Base-by-base conservation (phyloP, 2,329 filamentous ascomycete genomes). In the Microthyrium microscopicum region DNA sequence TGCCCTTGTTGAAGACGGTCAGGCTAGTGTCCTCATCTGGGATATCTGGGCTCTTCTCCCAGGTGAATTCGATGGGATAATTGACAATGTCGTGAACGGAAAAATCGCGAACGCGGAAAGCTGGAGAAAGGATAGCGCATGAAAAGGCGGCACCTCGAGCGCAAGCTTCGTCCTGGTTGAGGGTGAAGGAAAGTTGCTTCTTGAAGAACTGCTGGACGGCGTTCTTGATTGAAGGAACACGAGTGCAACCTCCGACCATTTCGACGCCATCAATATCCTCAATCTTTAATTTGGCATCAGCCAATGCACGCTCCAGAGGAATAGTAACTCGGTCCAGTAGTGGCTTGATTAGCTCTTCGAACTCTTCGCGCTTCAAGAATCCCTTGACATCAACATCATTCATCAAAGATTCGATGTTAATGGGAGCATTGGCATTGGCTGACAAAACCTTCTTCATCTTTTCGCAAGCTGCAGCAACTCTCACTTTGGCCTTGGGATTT, bases 381-480 rank as follows among this genome's bases (percentile, higher is more conserved):
- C 78, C 66, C 34, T 72, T 73, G 24, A 93, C 89, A 55, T 98
- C 89, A 40, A 93, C 66, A 55, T 98, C 89, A 59, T 95, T 91
- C 85, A 98, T 95, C 46, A 98, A 67, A 22, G 85, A 94, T 66
- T 98, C 89, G 50, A 98, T 91, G 68, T 85, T 95, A 57, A 98
- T 61, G 31, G 87, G 83, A 13, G 87, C 84, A 52, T 79, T 71
- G 46, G 85, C 79, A 64, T 95, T 95, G 54, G 89, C 89, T 22
- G 87, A 95, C 36, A 98, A 67, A 36, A 95, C 77, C 74, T 95
- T 95, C 77, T 98, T 98, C 54, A 92, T 64, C 70, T 93, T 94
- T 70, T 98, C 89, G 35, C 85, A 84, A 37, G 81, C 84, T 40
- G 83, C 75, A 26, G 80, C 70, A 46, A 91, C 81, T 55, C 89